Base-by-base conservation (phyloP, 805 yeast genomes). In the Candida golubevii region DNA sequence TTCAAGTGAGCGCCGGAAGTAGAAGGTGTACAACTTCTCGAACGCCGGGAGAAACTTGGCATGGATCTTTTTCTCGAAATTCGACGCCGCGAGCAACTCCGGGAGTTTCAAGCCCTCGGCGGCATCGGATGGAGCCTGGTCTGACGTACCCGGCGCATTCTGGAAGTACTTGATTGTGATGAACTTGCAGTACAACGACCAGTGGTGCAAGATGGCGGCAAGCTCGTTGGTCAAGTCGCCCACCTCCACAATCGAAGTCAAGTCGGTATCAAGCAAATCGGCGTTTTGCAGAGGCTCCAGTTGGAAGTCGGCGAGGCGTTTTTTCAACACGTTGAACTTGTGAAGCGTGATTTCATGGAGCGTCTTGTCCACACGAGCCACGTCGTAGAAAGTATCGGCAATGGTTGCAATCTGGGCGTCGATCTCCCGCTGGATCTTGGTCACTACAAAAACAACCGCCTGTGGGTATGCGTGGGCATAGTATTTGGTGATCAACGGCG, bases 371-470 rank as follows among this genome's bases (percentile, higher is more conserved):
- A 89, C 57, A 26, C 82, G 71, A 50, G 87, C 75, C 27, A 79
- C 75, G 54, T 90, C 97, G 67, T 82, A 78, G 57, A 87, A 88
- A 0, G 93, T 86, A 61, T 91, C 98, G 43, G 86, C 72, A 4
- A 93, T 85, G 36, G 93, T 70, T 0, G 95, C 95, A 26, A 91
- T 83, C 59, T 93, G 99, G n/a, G 90, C 73, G 59, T 93, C 99
- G 28, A 93, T 83, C 59, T 93, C 99, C 39, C 78, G 71, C 63
- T 91, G 96, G 29, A 93, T 83, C 39, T 78, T 78, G 14, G 77
- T 79, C 53, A 90, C 74, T 8, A 91, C 89, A 30, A 74, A 74
- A 3, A 75, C 66, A 72, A 90, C 81, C 12, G 82, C 81, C 8
- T 66, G 50, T 2, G 67, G 66, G 14, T 91, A 95, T 0, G 67